Evolutionary conservation across 1,284 basidiomycete genomes (phyloP).

Genomic region (Pseudozyma tsukubaensis): DNA sequence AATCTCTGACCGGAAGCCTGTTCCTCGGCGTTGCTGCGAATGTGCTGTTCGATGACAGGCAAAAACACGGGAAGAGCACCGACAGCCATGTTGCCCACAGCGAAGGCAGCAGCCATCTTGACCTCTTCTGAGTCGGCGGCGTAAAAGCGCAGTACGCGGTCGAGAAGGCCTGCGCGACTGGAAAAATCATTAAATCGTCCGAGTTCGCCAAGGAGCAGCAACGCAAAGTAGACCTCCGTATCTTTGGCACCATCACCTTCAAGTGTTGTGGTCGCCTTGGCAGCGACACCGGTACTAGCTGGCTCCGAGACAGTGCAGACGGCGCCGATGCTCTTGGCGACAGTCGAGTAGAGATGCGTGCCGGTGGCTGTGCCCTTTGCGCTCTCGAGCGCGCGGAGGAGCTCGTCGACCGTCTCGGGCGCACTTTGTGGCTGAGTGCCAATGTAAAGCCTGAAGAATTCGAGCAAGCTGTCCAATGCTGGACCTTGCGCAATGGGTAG

Average conservation of each 20-base stretch:
- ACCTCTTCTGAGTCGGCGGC: constrained; percentile 55
- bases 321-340: constrained; percentile 60
- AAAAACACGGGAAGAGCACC: constrained; percentile 87
- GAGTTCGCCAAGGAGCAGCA: constrained; percentile 60
- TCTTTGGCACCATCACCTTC: constrained; percentile 39
- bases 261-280: constrained; percentile 26
- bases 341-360: constrained; percentile 50
- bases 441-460: constrained; percentile 84
- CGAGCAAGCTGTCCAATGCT: constrained; percentile 81
- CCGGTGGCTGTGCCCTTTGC: constrained; percentile 29
- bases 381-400: constrained; percentile 36
- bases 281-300: constrained; percentile 34
- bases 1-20: constrained; percentile 68
- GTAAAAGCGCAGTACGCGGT: constrained; percentile 52
- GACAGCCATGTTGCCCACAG: constrained; percentile 88
- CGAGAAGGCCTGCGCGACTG: constrained; percentile 17
- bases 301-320: constrained; percentile 40
- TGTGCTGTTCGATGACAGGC: constrained; percentile 83
- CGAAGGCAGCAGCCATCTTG: constrained; percentile 58
- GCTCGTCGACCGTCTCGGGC: constrained; percentile 33
- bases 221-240: constrained; percentile 49
- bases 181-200: constrained; percentile 58
- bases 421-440: constrained; percentile 75
- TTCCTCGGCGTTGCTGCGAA: constrained; percentile 71
- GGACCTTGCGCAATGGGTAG: constrained; percentile 81